Evolutionary conservation across 1,139 yeast species (phyloP), one percentile per base, ranked within the genome.

Genomic region (Kodamaea plutei): DNA sequence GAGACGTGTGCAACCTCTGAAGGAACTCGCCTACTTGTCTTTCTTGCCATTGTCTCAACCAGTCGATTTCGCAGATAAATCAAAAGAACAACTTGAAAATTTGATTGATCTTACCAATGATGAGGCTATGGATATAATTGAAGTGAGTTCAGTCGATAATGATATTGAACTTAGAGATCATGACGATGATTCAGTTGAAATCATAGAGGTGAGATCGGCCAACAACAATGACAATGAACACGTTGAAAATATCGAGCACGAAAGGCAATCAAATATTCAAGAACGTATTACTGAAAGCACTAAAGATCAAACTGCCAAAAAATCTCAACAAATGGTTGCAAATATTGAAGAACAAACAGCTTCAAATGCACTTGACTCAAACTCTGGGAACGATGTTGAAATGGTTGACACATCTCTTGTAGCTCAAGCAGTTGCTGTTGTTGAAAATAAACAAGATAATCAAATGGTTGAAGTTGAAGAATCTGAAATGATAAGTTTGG

Each of bases 11-110:
- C 74, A 80, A 5, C 98, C 98, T 0, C 75, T 78, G 19, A 79
- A 79, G 43, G 95, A 87, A 41, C 64, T 91, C 41, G 96, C 96
- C 0, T 89, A 83, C 50, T 64, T 91, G 42, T 91, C 97, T 1
- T 82, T 91, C 43, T 78, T 87, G 29, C 91, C 91, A 2, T 71
- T 83, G 25, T 76, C 79, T 9, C 76, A 76, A 32, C 77, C 76
- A 20, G 87, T 81, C 12, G 76, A 71, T 28, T 81, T 81, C 11
- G 23, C 23, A 4, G 20, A 18, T 18, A 18, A 18, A 5, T 12
- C 16, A 12, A 29, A 17, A 5, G 25, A 20, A 14, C 40, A 40
- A 7, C 42, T 36, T 7, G 39, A 33, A 12, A 36, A 35, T 11
- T 23, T 39, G 14, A 29, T 37, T 19, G 33, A 33, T 6, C 29